Conservation (phyloP, 257 asterid species). For the Catharanthus roseus region DNA sequence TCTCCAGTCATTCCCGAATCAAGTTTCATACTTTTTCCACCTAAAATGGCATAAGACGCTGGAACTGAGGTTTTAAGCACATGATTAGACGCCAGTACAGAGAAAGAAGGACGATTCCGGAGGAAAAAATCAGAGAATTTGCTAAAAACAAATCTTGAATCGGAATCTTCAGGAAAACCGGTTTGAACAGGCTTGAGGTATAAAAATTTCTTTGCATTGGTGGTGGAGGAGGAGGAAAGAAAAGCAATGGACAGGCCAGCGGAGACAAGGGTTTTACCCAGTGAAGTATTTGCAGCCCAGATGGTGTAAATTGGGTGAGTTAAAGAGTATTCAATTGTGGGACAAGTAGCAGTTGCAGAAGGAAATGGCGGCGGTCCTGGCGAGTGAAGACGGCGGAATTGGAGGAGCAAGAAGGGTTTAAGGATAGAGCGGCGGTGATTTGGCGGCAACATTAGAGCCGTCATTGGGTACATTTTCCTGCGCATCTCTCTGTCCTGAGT, state of each 20-base stretch:
- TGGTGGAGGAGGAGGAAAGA: slow-evolving; percentile 33
- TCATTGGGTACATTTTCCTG: no score
- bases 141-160: slow-evolving; percentile 65
- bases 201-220: slow-evolving; percentile 41
- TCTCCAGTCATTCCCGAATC: slow-evolving; percentile 19
- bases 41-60: slow-evolving; percentile 35
- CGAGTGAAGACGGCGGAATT: slow-evolving; percentile 14
- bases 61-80: slow-evolving; percentile 52
- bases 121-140: slow-evolving; percentile 54
- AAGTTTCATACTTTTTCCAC: slow-evolving; percentile 11
- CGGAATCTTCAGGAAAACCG: slow-evolving; percentile 84
- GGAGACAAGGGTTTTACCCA: slow-evolving; percentile 96
- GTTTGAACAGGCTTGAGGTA: slow-evolving; percentile 93
- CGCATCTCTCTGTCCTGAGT: no score
- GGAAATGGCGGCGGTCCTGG: slow-evolving; percentile 29
- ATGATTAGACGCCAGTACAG: slow-evolving; percentile 66
- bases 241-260: slow-evolving; percentile 92
- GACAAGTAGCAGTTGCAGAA: slow-evolving; percentile 11
- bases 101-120: slow-evolving; percentile 33
- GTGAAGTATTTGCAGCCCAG: slow-evolving; percentile 93
- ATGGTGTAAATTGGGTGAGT: slow-evolving; percentile 82
- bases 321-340: slow-evolving; percentile 52
- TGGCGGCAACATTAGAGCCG: slow-evolving; percentile 13
- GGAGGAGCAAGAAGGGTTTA: slow-evolving; percentile 23
- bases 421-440: slow-evolving; percentile 21